Base-by-base conservation (phyloP, 192 early-diverging fungal genomes). In the Coemansia sp. region DNA sequence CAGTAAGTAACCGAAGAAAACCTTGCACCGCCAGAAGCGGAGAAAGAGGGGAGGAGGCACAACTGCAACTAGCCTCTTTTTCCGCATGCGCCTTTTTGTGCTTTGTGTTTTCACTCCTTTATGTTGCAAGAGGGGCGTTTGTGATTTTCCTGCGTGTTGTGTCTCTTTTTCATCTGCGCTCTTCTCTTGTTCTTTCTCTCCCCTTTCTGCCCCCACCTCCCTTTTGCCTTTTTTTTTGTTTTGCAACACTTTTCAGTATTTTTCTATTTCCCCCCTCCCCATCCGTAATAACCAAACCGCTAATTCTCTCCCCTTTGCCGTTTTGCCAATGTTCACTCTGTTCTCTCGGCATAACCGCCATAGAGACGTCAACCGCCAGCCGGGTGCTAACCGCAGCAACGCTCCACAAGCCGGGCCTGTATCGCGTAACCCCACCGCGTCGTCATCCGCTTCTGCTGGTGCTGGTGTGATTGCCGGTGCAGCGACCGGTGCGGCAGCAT, bases 271-370 rank as follows among this genome's bases (percentile, higher is more conserved):
- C 3, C 48, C 18, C 46, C 46, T 48, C 46, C 18, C 18, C 10
- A 39, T 39, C 20, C 20, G n/a, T 53, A 26, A 26, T 26, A 26
- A 4, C 15, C 51, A 26, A 53, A 53, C 38, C 51, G 14, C 51
- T 53, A 53, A 53, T 48, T 57, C 64, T 41, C 36, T 33, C 70
- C 82, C 68, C 58, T 52, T 55, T 61, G 72, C 61, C 39, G 39
- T 41, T 65, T 66, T 15, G 49, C 61, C 8, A 73, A 85, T 58
- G 76, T 84, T 76, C 62, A 68, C 74, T 72, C 70, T 66, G 71
- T 83, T 69, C 73, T 84, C 69, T 60, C 85, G 62, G 39, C 80
- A 56, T 73, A 56, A 58, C 72, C 74, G 41, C 76, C 76, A 53
- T 71, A 85, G 61, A 71, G 71, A 82, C 58, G 26, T 64, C 44